Evolutionary conservation across 805 yeast species (phyloP), one percentile per base, ranked within the genome.

Genomic region (Candida vaughaniae): DNA sequence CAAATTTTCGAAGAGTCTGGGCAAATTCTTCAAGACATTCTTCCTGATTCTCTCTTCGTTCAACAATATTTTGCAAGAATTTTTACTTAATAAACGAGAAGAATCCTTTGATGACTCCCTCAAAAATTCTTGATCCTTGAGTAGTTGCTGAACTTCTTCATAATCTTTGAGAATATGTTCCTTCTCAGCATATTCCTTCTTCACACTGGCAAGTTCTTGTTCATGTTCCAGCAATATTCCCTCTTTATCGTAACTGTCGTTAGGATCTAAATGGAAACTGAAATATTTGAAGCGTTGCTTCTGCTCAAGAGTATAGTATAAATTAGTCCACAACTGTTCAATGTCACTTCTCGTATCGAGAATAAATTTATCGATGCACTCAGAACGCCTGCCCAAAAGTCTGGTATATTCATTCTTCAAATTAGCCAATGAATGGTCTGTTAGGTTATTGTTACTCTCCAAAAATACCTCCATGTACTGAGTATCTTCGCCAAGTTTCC

Each of bases 21-120:
- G 98, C 47, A 86, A 64, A 47, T 75, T 75, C 51, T 78, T 78
- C n/a, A 75, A 62, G 6, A 90, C 68, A 36, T 75, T 73, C 47
- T 82, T 82, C 38, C 97, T 66, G 26, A 80, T 66, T 51, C 73
- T 82, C 54, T 89, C 96, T 55, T 91, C 99, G 39, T 82, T 75
- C 39, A 85, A 68, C 41, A 91, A 64, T 16, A 90, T 82, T 42
- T 80, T 82, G 45, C 91, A 90, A 2, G 89, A 82, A 49, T 84
- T 81, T 51, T 85, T 77, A 44, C 83, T 77, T 31, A 84, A 58
- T 29, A 90, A 68, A 43, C 98, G 72, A 0, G 91, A 79, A 0
- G 97, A 80, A 55, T 91, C 93, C 50, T 78, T 82, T 2, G 84
- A 74, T 3, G 93, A 78, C 43, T 78, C 83, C 25, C 73, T 82